Evolutionary conservation across 108 stramenopile species (phyloP).

Genomic region (Pseudonitzschia delicatissima): DNA sequence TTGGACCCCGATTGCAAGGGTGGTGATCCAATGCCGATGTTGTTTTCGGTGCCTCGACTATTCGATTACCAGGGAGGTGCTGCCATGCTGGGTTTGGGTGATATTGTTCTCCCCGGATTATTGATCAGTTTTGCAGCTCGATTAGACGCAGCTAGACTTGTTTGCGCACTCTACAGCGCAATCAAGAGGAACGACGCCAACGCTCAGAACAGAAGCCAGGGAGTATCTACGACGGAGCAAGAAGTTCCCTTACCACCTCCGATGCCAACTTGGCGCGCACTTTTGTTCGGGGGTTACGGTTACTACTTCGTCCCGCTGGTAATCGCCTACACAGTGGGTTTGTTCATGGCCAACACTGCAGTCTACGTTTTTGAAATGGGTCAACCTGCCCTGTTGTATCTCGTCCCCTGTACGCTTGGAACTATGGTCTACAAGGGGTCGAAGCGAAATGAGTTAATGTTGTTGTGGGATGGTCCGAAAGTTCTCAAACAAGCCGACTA

Average conservation of each 20-base stretch:
- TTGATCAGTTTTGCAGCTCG: conserved; percentile 76
- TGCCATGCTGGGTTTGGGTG: conserved; percentile 88
- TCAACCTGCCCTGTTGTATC: conserved; percentile 90
- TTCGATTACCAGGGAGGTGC: conserved; percentile 81
- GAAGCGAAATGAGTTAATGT: conserved; percentile 56
- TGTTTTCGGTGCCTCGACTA: conserved; percentile 66
- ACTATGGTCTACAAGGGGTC: conserved; percentile 62
- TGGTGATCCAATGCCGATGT: conserved; percentile 87
- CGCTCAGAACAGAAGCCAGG: conserved; percentile 8
- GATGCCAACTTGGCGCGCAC: conserved; percentile 18
- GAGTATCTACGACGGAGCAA: background rate
- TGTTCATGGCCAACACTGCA: conserved; percentile 85
- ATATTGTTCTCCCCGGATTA: conserved; percentile 87
- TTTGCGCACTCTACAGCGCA: conserved; percentile 24
- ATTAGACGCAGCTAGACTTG: conserved; percentile 68
- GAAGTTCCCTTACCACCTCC: conserved; percentile 19
- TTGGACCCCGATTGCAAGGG: conserved; percentile 63
- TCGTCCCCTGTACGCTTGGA: conserved; percentile 89
- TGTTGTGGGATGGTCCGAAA: conserved; percentile 75
- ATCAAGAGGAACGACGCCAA: background rate
- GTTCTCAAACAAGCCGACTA: conserved; percentile 61
- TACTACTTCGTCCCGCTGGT: conserved; percentile 82
- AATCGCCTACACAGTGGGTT: conserved; percentile 82
- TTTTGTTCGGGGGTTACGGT: background rate
- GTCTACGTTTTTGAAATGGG: conserved; percentile 85